Evolutionary conservation across 768 basidiomycete genomes (phyloP).

Genomic region (Tricholoma sp.): DNA sequence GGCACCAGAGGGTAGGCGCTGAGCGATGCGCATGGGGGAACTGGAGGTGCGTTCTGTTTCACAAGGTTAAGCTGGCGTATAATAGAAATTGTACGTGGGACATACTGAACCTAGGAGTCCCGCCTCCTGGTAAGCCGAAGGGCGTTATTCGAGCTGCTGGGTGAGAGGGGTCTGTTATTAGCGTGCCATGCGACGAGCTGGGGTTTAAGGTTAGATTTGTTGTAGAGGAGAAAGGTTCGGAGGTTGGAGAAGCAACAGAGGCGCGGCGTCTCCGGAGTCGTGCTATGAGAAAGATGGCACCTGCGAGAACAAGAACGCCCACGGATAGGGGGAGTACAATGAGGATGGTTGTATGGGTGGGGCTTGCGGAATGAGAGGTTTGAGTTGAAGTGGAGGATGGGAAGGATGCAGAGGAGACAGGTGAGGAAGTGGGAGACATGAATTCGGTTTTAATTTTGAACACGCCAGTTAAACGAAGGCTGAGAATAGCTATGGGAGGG

Average conservation of each 20-base stretch:
- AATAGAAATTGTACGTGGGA: slow-evolving; percentile 1
- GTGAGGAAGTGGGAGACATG: background rate
- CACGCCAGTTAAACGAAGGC: no score
- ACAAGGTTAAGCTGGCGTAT: background rate
- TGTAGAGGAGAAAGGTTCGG: slow-evolving; percentile 1
- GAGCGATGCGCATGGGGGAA: slow-evolving; percentile 53
- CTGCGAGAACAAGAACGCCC: slow-evolving; percentile 5
- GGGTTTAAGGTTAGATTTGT: slow-evolving; percentile 15
- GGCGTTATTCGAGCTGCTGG: slow-evolving; percentile 38
- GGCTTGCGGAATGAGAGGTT: background rate
- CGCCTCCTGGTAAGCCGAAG: slow-evolving; percentile 31
- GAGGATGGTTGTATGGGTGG: background rate
- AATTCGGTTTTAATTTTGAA: no score
- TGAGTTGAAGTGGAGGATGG: background rate
- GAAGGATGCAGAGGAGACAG: background rate
- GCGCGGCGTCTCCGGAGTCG: slow-evolving; percentile 8
- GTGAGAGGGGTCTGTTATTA: slow-evolving; percentile 21
- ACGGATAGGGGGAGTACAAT: slow-evolving; percentile 9
- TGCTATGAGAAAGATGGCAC: slow-evolving; percentile 6
- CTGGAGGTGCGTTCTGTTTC: slow-evolving; percentile 45
- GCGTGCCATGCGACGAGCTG: background rate
- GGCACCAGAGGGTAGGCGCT: slow-evolving; percentile 46
- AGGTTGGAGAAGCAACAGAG: background rate
- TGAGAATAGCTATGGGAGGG: no score
- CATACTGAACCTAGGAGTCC: slow-evolving; percentile 37